These are phyloP conservation scores for Apodospora peruviana DNA, from an alignment of 495 filamentous ascomycete species.

Conservation along the genomic window DNA sequence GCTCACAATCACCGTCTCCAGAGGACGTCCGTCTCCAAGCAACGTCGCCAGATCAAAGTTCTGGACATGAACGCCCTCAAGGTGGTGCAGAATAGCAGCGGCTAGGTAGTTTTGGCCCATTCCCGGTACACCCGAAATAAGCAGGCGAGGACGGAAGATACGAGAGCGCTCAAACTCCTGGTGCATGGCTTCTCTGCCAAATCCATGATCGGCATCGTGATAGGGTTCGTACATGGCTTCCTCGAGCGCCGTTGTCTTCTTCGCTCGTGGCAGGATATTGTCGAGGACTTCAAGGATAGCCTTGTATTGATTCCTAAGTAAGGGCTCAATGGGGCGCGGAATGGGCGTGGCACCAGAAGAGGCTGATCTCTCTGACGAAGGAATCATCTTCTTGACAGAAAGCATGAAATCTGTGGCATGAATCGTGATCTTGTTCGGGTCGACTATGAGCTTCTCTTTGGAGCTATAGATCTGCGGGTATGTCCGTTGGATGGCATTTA, in stretches of 20 bases:
- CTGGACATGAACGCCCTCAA: constrained; percentile 92
- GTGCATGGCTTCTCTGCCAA: constrained; percentile 77
- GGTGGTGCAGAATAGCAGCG: constrained; percentile 77
- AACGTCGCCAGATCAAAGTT: constrained; percentile 88
- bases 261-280: constrained; percentile 73
- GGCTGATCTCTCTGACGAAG: constrained; percentile 84
- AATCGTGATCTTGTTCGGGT: constrained; percentile 75
- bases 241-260: constrained; percentile 80
- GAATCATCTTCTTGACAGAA: constrained; percentile 90
- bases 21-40: constrained; percentile 55
- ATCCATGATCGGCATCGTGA: constrained; percentile 66
- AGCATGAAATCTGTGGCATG: constrained; percentile 94
- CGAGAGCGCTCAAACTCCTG: constrained; percentile 87
- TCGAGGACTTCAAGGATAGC: constrained; percentile 62
- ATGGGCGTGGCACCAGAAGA: constrained; percentile 75
- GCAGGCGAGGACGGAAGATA: constrained; percentile 80
- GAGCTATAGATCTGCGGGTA: constrained; percentile 96
- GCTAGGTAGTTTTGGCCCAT: constrained; percentile 95
- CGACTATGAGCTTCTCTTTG: constrained; percentile 81
- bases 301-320: constrained; percentile 67
- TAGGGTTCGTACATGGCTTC: constrained; percentile 92
- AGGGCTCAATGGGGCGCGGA: constrained; percentile 70
- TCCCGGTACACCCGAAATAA: constrained; percentile 70
- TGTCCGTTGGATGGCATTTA: constrained; percentile 94
- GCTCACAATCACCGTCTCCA: constrained; percentile 82